Evolutionary conservation across 2,329 filamentous ascomycete species (phyloP).

Genomic region (Penicillium frequentans): DNA sequence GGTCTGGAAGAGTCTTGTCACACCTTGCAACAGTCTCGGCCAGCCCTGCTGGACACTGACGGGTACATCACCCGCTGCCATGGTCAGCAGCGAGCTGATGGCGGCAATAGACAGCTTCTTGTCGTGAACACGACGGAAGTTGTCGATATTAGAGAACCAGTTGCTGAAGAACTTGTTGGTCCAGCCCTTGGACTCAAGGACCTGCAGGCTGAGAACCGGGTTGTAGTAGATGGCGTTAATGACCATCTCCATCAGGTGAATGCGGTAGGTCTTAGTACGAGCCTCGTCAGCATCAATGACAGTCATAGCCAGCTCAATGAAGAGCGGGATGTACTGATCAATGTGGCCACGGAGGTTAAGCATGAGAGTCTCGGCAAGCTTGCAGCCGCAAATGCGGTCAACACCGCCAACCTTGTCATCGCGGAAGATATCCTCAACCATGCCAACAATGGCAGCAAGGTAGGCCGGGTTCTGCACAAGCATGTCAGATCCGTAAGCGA

Average conservation of each 20-base stretch:
- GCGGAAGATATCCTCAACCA: slow-evolving; percentile 93
- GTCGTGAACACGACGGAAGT: slow-evolving; percentile 91
- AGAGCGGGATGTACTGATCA: slow-evolving; percentile 83
- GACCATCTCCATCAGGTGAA: slow-evolving; percentile 98
- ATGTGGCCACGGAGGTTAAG: slow-evolving; percentile 86
- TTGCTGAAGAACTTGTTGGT: slow-evolving; percentile 98
- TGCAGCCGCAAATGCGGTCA: slow-evolving; percentile 95
- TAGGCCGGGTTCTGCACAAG: slow-evolving; percentile 83
- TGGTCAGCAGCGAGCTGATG: slow-evolving; percentile 78
- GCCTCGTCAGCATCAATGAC: slow-evolving; percentile 71
- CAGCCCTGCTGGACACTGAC: slow-evolving; percentile 92
- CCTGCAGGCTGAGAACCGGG: slow-evolving; percentile 76
- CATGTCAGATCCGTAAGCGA: slow-evolving; percentile 82
- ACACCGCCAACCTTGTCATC: slow-evolving; percentile 91
- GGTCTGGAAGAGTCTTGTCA: slow-evolving; percentile 88
- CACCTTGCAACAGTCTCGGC: slow-evolving; percentile 85
- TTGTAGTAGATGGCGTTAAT: slow-evolving; percentile 99
- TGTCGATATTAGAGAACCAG: slow-evolving; percentile 96
- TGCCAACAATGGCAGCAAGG: slow-evolving; percentile 82
- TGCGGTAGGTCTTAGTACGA: slow-evolving; percentile 89
- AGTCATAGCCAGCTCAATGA: slow-evolving; percentile 85
- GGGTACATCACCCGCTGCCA: slow-evolving; percentile 80
- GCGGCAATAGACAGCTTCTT: slow-evolving; percentile 98
- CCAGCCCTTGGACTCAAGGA: slow-evolving; percentile 89
- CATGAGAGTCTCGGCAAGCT: slow-evolving; percentile 96